Evolutionary conservation across 2,329 filamentous ascomycete species (phyloP).

Genomic region (Colletotrichum sp.): DNA sequence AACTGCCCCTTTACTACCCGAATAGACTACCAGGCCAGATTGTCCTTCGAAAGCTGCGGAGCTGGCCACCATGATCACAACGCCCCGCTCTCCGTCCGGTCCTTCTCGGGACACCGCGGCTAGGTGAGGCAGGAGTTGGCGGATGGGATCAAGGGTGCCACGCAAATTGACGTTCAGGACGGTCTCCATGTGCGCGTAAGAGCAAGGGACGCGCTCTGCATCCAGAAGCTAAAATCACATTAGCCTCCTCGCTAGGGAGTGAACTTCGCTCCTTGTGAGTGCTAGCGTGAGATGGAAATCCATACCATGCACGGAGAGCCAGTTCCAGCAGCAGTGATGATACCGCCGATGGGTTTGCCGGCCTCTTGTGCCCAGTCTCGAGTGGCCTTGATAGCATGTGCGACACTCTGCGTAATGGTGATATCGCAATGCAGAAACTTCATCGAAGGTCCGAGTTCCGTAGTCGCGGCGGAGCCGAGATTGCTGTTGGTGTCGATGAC

Average conservation of each 20-base stretch:
- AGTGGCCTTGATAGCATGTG: neutral
- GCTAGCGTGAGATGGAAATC: neutral
- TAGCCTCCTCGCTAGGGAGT: rapidly evolving
- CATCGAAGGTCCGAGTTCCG: neutral
- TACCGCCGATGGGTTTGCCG: neutral
- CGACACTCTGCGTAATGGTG: neutral
- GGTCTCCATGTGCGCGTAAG: neutral
- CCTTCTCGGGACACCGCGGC: neutral
- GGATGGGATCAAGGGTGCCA: neutral
- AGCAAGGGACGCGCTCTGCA: neutral
- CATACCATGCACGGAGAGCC: neutral
- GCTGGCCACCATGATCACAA: neutral
- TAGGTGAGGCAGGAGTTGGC: neutral
- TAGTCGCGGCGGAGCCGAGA: neutral
- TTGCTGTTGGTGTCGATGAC: neutral
- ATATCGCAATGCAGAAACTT: neutral
- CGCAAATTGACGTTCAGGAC: neutral
- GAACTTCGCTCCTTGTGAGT: too few species aligned
- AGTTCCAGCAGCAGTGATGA: neutral
- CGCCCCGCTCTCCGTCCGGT: neutral
- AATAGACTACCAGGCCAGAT: neutral
- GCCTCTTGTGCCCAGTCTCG: neutral
- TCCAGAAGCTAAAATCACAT: neutral
- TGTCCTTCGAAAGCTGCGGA: neutral
- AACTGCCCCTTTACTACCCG: neutral